Evolutionary conservation across 306 rosid genomes (phyloP), one percentile per base, ranked within the genome.

Genomic region (Abrus precatorius): DNA sequence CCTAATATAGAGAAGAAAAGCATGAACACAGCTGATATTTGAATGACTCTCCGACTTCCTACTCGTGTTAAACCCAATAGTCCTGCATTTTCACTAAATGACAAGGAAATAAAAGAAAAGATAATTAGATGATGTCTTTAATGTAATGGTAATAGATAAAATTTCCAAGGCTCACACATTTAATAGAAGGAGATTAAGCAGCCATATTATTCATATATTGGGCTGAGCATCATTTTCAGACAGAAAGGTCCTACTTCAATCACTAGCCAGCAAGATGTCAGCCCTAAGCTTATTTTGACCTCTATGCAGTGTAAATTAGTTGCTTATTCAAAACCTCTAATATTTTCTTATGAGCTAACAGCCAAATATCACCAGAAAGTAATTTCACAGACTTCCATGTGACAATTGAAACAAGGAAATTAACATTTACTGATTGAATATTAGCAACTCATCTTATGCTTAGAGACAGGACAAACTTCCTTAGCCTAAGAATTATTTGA

Each of bases 1-100:
- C 99, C 99, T 76, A 95, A 88, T 66, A 93, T 69, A 45, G 99
- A 84, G 90, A 95, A 95, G 92, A 91, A 90, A 49, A 95, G 5
- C 99, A 95, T 95, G 80, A 95, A 95, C 29, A 38, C 93, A 0
- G 97, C 97, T 43, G 97, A 56, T 64, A 93, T 85, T 85, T 93
- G 94, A 78, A 91, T 5, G 76, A 92, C 97, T 83, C 87, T 86
- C 53, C 99, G 88, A 30, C 99, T 95, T 84, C 97, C 95, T 76
- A 91, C 78, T n/a, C 85, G 80, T 9, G 99, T 95, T 80, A 95
- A 84, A 59, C 97, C 99, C 85, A 91, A 79, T 32, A 95, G 93
- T 75, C 99, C 99, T 75, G 94, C 99, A 87, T 91, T 95, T 89
- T 93, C 95, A 70, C 97, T 95, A 52, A 9, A 83, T 29, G 63